A percentile compares a stretch with the other conserved stretches of the same genome.
Conservation (phyloP, 768 basidiomycete species). For the Tulasnella sp. region DNA sequence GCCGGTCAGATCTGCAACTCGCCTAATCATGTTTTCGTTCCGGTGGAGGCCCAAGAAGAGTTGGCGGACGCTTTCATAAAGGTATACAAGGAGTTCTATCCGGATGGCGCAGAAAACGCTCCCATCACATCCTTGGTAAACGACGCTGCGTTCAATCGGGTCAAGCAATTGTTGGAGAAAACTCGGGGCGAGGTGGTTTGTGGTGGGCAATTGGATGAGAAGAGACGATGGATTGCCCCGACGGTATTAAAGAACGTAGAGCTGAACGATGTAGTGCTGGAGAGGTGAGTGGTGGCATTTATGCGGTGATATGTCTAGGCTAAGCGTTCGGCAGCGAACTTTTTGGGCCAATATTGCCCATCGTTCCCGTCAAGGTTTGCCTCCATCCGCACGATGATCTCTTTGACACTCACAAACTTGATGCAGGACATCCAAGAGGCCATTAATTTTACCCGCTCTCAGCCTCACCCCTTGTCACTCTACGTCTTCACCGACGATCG, state of each 20-base stretch:
- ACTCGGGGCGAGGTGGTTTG: slow-evolving; percentile 22
- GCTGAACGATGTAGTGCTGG: slow-evolving; percentile 65
- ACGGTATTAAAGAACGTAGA: slow-evolving; percentile 24
- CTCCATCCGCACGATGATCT: neutral
- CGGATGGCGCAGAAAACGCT: slow-evolving; percentile 46
- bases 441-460: slow-evolving; percentile 58
- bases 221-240: slow-evolving; percentile 18
- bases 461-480: slow-evolving; percentile 71
- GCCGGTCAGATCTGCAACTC: slow-evolving; percentile 75
- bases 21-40: slow-evolving; percentile 53
- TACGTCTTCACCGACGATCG: slow-evolving; percentile 70
- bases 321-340: neutral
- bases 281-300: slow-evolving; percentile 53
- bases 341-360: slow-evolving; percentile 76
- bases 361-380: slow-evolving; percentile 57
- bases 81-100: slow-evolving; percentile 54
- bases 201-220: neutral
- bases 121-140: slow-evolving; percentile 54
- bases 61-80: slow-evolving; percentile 46
- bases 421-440: slow-evolving; percentile 55
- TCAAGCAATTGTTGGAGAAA: slow-evolving; percentile 53
- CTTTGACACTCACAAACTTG: neutral
- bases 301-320: neutral
- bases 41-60: slow-evolving; percentile 41
- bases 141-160: slow-evolving; percentile 52